Percentiles rank a stretch among this genome's conserved stretches.
Evolutionary conservation across 352 stramenopile genomes (phyloP).

Genomic region (Phytophthora quininea): DNA sequence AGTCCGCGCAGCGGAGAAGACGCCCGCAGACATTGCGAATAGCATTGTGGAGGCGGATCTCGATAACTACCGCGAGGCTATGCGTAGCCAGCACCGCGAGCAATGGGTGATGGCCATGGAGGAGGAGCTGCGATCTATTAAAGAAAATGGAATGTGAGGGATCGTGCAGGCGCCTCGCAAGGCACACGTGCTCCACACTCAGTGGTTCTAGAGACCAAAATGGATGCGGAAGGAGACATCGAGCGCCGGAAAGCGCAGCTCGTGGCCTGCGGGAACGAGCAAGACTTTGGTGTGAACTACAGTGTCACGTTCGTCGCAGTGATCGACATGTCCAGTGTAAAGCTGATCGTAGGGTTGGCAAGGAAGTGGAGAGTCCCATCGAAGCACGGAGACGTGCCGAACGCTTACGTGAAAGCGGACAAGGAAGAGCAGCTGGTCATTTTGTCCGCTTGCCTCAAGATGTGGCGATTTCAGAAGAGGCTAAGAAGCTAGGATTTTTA

Average conservation of each 20-base stretch:
- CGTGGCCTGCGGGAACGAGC: conserved; percentile 24
- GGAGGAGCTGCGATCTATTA: not conserved
- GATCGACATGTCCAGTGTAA: conserved; percentile 25
- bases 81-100: not conserved
- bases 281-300: conserved; percentile 23
- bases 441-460: conserved; percentile 21
- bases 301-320: conserved; percentile 27
- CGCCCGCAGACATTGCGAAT: not conserved
- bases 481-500: conserved; percentile 2
- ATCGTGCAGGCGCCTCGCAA: not conserved
- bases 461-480: conserved; percentile 17
- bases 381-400: conserved; percentile 30
- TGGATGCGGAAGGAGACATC: conserved; percentile 7
- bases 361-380: conserved; percentile 11
- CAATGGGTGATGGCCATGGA: conserved; percentile 2
- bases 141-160: conserved; percentile 10
- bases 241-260: conserved; percentile 24
- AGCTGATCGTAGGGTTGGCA: conserved; percentile 22
- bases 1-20: not conserved
- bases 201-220: conserved; percentile 41
- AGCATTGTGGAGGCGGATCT: not conserved
- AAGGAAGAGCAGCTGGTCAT: conserved; percentile 25
- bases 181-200: conserved; percentile 7
- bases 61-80: conserved; percentile 17
- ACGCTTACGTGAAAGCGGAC: conserved; percentile 34